Evolutionary conservation across 2,329 filamentous ascomycete species (phyloP).

Genomic region (Fusarium mundagurra): DNA sequence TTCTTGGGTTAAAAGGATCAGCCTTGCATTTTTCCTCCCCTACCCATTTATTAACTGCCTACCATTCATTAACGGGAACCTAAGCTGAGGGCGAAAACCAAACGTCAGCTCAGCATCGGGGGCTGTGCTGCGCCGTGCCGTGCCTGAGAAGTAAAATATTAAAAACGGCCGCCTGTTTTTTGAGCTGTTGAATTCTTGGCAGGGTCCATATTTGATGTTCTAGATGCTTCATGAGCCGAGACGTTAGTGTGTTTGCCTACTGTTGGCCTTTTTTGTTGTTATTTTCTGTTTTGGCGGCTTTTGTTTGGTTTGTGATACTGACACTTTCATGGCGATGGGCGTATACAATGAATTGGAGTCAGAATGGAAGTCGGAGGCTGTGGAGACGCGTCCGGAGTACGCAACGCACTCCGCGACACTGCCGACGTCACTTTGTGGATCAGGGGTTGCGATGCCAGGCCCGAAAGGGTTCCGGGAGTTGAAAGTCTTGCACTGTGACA

Average conservation of each 20-base stretch:
- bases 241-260: neutral
- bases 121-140: conserved; percentile 20
- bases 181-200: conserved; percentile 11
- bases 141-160: neutral
- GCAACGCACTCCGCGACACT: conserved; percentile 22
- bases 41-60: neutral
- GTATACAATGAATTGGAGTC: neutral
- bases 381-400: conserved; percentile 34
- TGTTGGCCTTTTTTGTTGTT: neutral
- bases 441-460: conserved; percentile 25
- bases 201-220: conserved; percentile 18
- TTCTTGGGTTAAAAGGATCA: conserved; percentile 5
- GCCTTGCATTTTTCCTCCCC: conserved; percentile 7
- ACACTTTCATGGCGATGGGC: neutral
- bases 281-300: neutral
- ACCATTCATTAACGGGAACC: neutral
- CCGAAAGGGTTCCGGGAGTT: conserved; percentile 4
- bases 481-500: neutral
- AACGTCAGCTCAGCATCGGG: conserved; percentile 43
- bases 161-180: conserved; percentile 16
- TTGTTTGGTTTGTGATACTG: neutral
- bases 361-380: conserved; percentile 9
- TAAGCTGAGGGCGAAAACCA: conserved; percentile 32
- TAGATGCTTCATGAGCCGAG: conserved; percentile 14
- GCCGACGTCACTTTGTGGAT: conserved; percentile 39